Evolutionary conservation across 371 early-diverging fungal genomes (phyloP).

Genomic region (Mucor velutinosus): DNA sequence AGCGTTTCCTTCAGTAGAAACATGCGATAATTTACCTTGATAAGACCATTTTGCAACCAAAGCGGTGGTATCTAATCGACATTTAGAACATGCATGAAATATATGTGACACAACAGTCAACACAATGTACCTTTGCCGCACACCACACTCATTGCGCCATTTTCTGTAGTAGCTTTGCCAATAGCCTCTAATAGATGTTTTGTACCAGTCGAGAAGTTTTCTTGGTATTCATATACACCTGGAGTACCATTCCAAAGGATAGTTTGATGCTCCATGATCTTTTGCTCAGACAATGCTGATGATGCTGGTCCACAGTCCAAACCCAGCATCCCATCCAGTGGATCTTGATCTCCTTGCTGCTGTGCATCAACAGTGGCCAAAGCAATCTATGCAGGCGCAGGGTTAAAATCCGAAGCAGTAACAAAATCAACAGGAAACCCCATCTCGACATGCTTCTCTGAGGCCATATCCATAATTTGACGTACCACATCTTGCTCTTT

Average conservation of each 20-base stretch:
- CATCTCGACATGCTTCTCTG: conserved; percentile 64
- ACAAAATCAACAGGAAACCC: conserved; percentile 88
- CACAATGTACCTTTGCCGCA: neutral
- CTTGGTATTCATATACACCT: conserved; percentile 91
- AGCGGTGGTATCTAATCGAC: conserved; percentile 27
- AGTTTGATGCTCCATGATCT: conserved; percentile 76
- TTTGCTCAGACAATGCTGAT: conserved; percentile 66
- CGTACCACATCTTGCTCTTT: neutral
- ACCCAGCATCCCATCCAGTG: conserved; percentile 57
- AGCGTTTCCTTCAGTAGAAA: conserved; percentile 97
- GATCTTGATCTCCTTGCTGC: no score
- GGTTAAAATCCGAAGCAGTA: conserved; percentile 62
- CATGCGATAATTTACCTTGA: conserved; percentile 86
- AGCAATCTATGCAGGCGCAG: conserved; percentile 81
- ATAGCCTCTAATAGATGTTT: neutral
- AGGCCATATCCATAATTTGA: conserved; percentile 61
- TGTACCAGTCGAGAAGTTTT: neutral
- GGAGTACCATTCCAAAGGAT: conserved; percentile 98
- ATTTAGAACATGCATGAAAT: neutral
- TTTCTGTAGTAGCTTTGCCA: neutral
- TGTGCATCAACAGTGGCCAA: conserved; percentile 72
- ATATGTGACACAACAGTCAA: neutral
- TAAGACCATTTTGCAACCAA: conserved; percentile 46
- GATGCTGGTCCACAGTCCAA: conserved; percentile 92
- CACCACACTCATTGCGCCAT: neutral